Base-by-base conservation (phyloP, 129 eudicot genomes). In the carrot (Daucus carota) region DNA sequence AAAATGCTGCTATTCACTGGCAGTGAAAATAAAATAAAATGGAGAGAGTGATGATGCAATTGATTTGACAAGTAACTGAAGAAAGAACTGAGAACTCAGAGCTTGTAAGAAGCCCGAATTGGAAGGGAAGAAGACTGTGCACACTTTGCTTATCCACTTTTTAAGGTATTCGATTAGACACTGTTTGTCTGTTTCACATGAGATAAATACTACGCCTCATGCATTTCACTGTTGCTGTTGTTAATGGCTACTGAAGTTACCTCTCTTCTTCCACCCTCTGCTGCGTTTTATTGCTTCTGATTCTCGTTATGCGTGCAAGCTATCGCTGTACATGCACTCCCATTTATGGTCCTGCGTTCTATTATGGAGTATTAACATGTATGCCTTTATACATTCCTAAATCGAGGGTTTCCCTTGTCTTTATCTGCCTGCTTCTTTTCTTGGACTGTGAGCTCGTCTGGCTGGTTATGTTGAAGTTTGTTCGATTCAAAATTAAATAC, bases 31-130 rank as follows among this genome's bases (percentile, higher is more conserved):
- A n/a, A n/a, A n/a, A n/a, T n/a, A n/a, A n/a, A n/a, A n/a, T n/a
- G n/a, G n/a, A n/a, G n/a, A 20, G 60, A 52, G 13, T 57, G 86
- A 74, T 79, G 83, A 85, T 83, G 88, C 76, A 26, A 75, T 60
- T 83, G 92, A 90, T 90, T 87, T 87, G 96, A 90, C 96, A 72
- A 81, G 82, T 78, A 84, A 87, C 81, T 87, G 40, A 36, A 36
- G 40, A 36, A 36, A 36, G 40, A 36, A 36, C 3, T 36, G 40
- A 36, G 40, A 67, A 20, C 44, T 33, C 28, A 82, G 15, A 82
- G 83, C 86, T 87, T 83, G 46, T 22, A 65, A 84, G 83, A 46
- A 84, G 42, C 26, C 73, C 44, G 48, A 80, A 81, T 57, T 78
- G 38, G 44, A 44, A 70, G 74, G 14, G 41, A 57, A 38, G 50